Base-by-base conservation (phyloP, 2,329 filamentous ascomycete genomes). In the Penicillium glabrum region DNA sequence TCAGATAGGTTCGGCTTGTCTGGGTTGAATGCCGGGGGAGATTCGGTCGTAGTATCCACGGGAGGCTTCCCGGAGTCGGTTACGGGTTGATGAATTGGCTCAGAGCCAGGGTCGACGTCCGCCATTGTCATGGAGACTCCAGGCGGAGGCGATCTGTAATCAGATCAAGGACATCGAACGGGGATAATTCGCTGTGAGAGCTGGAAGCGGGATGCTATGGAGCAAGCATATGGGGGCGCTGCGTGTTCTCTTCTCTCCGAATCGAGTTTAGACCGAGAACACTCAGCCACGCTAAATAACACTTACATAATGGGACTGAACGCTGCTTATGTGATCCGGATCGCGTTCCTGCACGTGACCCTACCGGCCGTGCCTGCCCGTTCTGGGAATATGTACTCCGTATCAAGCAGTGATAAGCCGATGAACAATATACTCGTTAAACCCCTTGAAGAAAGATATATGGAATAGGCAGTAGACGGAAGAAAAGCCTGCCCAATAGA, bases 71-170 rank as follows among this genome's bases (percentile, higher is more conserved):
- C 68, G 59, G 70, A 63, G 51, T 65, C 58, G 56, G 62, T 59
- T 57, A 60, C 48, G 53, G 65, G 61, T 61, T 64, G 59, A 43
- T 67, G 66, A 61, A 61, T 59, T 54, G 67, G 70, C 68, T 71
- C 70, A 58, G 69, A 66, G 69, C 67, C 69, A 61, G 72, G 65
- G 60, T 75, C 72, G 53, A 72, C 71, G 63, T 76, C 74, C 67
- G 72, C 74, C 74, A 77, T 77, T 65, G 59, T 74, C 72, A 73
- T 64, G 61, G 62, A 69, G 66, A 72, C 72, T 73, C 71, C 70
- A 66, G 62, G 55, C 66, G 71, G 67, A 68, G 39, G 66, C 61
- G 61, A 61, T 61, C 59, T 56, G 10, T 41, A 64, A 62, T 63
- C 53, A 66, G 60, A 55, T 59, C 65, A 66, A 51, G 62, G 57